Evolutionary conservation across 768 basidiomycete genomes (phyloP), one percentile per base, ranked within the genome.

Genomic region (Clavaria fumosa): DNA sequence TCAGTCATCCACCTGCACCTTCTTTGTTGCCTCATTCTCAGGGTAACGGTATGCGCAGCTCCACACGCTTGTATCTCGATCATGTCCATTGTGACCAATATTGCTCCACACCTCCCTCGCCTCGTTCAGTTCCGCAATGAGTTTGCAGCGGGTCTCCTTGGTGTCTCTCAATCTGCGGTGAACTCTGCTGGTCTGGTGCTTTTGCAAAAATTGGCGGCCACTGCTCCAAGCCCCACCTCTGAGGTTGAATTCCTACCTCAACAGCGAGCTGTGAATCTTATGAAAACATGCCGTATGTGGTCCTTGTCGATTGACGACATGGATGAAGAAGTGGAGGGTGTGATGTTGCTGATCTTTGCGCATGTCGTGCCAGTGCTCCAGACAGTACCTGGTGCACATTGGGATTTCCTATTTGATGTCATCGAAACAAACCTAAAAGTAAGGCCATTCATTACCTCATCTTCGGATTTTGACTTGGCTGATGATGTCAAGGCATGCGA

Each of bases 331-430:
- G 66, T 90, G 3, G 83, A 95, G 52, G 75, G 72, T 41, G 70
- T 67, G 37, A 75, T 93, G 62, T 75, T 81, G 5, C 54, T 75
- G 43, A 53, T 95, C 3, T 84, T 86, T 51, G 57, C 66, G 31
- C 66, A 79, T 39, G 62, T 96, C 2, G 84, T 76, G 1, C 90
- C 91, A 2, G 79, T 96, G 38, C 57, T 97, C 42, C 89, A 96
- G 56, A 82, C 75, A 50, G 66, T 93, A 2, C 63, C 74, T 10
- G 95, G 93, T 0, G 61, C 69, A 1, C 95, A 97, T 55, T 99
- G 95, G 95, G 82, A 86, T 34, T 70, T 90, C 23, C 73, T 90
- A 4, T 91, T 85, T 53, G 90, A 96, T 51, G 55, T 96, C 11
- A 51, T 93, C 9, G 90, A 93, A 54, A 81, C 66, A 41, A 85